Percentiles rank a stretch among this genome's conserved stretches.
phyloP scores from a whole-genome alignment of 306 rosid genomes.

The Malus sieversii region DNA sequence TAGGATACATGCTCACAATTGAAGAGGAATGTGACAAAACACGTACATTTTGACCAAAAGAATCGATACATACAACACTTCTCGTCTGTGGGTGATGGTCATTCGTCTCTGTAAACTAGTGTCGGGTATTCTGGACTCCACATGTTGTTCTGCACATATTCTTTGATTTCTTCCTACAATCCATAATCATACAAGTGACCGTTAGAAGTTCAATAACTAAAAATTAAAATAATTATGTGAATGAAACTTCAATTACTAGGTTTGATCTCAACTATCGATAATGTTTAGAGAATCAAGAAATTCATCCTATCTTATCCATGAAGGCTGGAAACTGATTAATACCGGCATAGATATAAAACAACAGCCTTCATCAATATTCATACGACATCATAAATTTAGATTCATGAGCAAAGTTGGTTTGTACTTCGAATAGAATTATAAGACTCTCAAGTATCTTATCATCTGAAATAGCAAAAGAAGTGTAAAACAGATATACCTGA shows the following conservation, averaged over 20 bases:
- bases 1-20: not conserved
- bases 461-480: not conserved
- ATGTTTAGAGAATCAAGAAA: not conserved
- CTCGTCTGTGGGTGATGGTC: conserved; percentile 1
- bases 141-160: conserved; percentile 67
- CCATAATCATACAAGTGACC: not conserved
- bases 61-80: not conserved
- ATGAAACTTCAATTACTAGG: too few species aligned
- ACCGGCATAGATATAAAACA: not conserved
- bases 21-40: not conserved
- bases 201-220: not conserved
- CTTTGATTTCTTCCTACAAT: conserved; percentile 65
- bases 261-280: not conserved
- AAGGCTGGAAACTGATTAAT: not conserved
- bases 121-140: conserved; percentile 90
- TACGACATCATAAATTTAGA: not conserved
- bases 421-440: not conserved
- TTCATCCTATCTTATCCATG: not conserved
- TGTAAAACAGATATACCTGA: conserved; percentile 35
- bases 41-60: not conserved
- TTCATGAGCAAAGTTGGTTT: not conserved
- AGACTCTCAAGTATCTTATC: not conserved
- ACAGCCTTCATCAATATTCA: not conserved
- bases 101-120: conserved; percentile 66
- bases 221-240: too few species aligned